A percentile compares a stretch with the other conserved stretches of the same genome.
Conservation (phyloP, 2,329 filamentous ascomycete species). For the Aspergillus tubingensis region DNA sequence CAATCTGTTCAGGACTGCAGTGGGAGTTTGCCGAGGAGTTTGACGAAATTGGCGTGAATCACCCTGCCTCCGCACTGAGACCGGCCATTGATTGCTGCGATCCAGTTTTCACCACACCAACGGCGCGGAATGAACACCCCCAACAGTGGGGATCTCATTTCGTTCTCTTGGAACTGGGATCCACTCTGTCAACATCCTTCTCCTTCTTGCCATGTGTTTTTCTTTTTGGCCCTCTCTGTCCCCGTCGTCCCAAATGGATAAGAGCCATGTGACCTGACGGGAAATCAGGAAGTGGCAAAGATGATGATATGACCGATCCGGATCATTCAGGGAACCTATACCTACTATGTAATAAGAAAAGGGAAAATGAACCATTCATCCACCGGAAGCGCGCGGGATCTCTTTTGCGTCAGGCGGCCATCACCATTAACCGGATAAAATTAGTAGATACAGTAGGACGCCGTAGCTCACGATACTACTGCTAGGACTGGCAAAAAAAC, state of each 20-base stretch:
- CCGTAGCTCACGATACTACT: not conserved
- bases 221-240: conserved; percentile 8
- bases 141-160: conserved; percentile 27
- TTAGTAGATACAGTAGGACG: not conserved
- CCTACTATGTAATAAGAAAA: not conserved
- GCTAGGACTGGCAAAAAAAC: not conserved
- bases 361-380: too few relatives aligned
- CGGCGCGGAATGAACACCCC: conserved; percentile 24
- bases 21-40: conserved; percentile 1
- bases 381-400: conserved; percentile 1
- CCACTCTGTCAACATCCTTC: conserved; percentile 8
- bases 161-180: conserved; percentile 15
- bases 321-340: not conserved
- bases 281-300: not conserved
- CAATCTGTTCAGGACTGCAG: too few relatives aligned
- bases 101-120: conserved; percentile 15
- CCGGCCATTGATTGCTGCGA: not conserved
- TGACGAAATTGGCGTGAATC: not conserved
- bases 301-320: not conserved
- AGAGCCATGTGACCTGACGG: conserved; percentile 5
- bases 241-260: not conserved
- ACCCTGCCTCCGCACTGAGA: conserved; percentile 6
- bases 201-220: conserved; percentile 23
- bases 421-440: not conserved
- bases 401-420: not conserved